These are phyloP conservation scores for Trametes villosa DNA, from an alignment of 768 basidiomycete species.

Conservation along the genomic window DNA sequence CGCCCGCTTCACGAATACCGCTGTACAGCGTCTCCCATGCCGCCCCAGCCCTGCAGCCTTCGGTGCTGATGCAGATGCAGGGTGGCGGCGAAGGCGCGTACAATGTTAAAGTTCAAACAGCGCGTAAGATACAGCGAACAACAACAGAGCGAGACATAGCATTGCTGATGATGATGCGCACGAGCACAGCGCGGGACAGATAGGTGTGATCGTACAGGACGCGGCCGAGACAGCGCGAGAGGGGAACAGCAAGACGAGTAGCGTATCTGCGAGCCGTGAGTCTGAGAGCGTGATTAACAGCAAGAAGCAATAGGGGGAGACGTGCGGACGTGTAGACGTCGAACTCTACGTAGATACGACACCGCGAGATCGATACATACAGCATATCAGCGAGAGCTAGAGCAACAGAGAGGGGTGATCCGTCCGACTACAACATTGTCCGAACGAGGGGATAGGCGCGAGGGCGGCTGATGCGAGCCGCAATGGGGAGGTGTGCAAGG, in stretches of 20 bases:
- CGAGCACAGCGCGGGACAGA: background rate
- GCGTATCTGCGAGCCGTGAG: background rate
- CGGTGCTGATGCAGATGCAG: too few relatives aligned
- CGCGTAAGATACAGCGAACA: background rate
- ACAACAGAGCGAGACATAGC: background rate
- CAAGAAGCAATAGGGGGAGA: background rate
- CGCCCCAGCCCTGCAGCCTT: too few relatives aligned
- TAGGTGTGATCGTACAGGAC: background rate
- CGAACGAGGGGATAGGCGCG: too few relatives aligned
- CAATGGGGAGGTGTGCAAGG: too few relatives aligned
- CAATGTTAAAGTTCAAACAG: too few relatives aligned
- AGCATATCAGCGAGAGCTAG: background rate
- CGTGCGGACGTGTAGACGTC: too few relatives aligned
- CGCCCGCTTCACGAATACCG: too few relatives aligned
- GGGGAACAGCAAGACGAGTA: background rate
- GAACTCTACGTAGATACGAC: background rate
- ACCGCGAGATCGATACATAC: background rate
- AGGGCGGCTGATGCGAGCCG: too few relatives aligned
- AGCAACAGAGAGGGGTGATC: background rate
- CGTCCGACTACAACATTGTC: too few relatives aligned
- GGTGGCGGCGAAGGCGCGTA: too few relatives aligned
- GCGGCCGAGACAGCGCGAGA: background rate
- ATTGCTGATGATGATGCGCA: background rate
- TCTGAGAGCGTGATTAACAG: background rate
- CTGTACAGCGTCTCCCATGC: too few relatives aligned